Conservation (phyloP, 1,284 basidiomycete genomes). For the Apiotrichum siamense region DNA sequence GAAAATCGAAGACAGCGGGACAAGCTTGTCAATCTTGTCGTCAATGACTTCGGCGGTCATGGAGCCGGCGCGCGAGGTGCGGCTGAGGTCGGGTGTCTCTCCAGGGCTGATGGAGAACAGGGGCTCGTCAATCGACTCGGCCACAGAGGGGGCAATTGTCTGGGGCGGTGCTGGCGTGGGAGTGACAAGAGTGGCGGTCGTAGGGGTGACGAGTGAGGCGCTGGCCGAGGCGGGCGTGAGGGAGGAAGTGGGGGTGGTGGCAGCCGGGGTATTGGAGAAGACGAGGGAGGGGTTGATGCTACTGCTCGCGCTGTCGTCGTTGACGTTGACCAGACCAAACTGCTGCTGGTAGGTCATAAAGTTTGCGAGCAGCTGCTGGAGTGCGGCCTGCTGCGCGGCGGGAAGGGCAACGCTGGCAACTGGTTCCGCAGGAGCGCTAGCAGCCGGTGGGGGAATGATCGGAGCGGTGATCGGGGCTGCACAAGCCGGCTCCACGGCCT, state of each 20-base stretch:
- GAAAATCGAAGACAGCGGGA: slow-evolving; percentile 43
- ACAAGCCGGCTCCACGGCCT: slow-evolving; percentile 31
- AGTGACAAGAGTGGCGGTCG: neutral
- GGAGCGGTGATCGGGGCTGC: neutral
- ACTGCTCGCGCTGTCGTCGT: neutral
- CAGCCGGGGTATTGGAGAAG: neutral
- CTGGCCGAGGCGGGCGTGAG: neutral
- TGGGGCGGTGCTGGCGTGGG: neutral
- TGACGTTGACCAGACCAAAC: slow-evolving; percentile 23
- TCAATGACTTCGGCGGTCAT: slow-evolving; percentile 28
- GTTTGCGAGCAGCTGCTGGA: slow-evolving; percentile 37
- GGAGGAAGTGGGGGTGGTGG: slow-evolving; percentile 1
- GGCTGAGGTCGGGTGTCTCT: slow-evolving; percentile 12
- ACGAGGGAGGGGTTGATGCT: slow-evolving; percentile 30
- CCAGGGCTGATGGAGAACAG: slow-evolving; percentile 26
- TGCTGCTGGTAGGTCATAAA: slow-evolving; percentile 34
- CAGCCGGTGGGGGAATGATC: neutral
- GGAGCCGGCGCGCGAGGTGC: slow-evolving; percentile 22
- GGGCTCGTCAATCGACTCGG: slow-evolving; percentile 25
- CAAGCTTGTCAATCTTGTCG: slow-evolving; percentile 35
- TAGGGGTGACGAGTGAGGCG: neutral
- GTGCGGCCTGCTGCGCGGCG: slow-evolving; percentile 34
- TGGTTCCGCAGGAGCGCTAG: neutral
- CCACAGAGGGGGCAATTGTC: neutral
- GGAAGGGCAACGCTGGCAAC: slow-evolving; percentile 21